Percentiles rank a stretch among this genome's conserved stretches.
Evolutionary conservation across 768 basidiomycete genomes (phyloP).

Genomic region (Boletus vermiculosoides): DNA sequence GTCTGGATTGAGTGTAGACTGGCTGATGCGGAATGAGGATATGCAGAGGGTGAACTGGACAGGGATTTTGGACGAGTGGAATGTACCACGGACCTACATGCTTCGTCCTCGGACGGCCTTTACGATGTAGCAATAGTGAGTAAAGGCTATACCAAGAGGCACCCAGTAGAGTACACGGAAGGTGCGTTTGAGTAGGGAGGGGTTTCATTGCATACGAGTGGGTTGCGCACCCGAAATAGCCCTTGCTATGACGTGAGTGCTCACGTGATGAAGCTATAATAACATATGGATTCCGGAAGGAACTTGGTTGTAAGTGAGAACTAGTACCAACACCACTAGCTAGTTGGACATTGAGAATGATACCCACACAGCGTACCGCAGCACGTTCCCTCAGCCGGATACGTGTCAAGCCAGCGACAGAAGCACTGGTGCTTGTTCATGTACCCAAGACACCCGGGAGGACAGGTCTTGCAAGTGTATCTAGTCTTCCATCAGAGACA

Average conservation of each 20-base stretch:
- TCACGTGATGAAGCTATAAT: too few relatives aligned
- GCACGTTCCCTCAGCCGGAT: constrained; percentile 26
- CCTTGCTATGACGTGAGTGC: too few relatives aligned
- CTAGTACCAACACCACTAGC: background rate
- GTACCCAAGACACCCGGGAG: constrained; percentile 7
- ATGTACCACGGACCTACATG: constrained; percentile 57
- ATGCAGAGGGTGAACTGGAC: background rate
- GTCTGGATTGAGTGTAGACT: constrained; percentile 74
- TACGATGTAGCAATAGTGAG: constrained; percentile 50
- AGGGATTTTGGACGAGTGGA: constrained; percentile 4
- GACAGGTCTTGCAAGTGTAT: constrained; percentile 6
- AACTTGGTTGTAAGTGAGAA: constrained; percentile 14
- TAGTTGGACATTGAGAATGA: constrained; percentile 19
- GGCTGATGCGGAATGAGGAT: constrained; percentile 39
- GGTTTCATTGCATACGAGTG: background rate
- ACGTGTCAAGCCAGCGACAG: constrained; percentile 12
- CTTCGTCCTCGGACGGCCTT: constrained; percentile 60
- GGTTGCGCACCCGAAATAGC: too few relatives aligned
- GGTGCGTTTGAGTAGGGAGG: background rate
- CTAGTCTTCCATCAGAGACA: background rate
- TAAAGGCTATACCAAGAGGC: constrained; percentile 49
- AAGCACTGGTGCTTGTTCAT: constrained; percentile 6
- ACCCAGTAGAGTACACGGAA: constrained; percentile 52
- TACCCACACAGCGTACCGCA: constrained; percentile 31
- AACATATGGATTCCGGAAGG: too few relatives aligned